Evolutionary conservation across 2,329 filamentous ascomycete genomes (phyloP), one percentile per base, ranked within the genome.

Genomic region (Xylaria digitata): DNA sequence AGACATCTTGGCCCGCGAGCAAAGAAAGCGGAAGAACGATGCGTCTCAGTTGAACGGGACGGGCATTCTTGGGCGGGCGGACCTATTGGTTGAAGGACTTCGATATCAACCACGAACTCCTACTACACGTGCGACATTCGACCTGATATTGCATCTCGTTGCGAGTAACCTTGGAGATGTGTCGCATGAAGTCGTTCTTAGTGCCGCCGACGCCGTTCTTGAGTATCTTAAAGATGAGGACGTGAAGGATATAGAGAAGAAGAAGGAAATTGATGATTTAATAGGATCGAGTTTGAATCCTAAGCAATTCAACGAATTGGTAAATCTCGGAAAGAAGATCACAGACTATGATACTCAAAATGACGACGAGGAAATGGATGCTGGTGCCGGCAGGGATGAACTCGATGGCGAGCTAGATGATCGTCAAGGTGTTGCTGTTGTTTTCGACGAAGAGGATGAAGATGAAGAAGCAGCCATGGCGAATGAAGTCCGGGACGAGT

Each of bases 341-440:
- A 99, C 96, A 56, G 96, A 99, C 79, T 99, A 98, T 80, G 92
- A 98, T 80, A 92, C 92, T 45, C 94, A 98, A 78, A 95, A 98
- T 71, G 96, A 97, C 37, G 94, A 98, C 70, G 95, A 97, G 71
- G 90, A 94, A 65, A 92, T 93, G 84, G 91, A 88, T 34, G 89
- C 90, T 74, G 90, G 87, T 65, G 86, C 88, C 32, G 86, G 84
- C 23, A 87, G 84, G 19, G 92, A 87, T 63, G 84, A 82, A 3
- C 89, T 88, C 68, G 86, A 90, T 52, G 91, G 87, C 34, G 94
- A 97, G 77, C 88, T 97, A 56, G 96, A 97, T 75, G 94, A 97
- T 74, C 90, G 93, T 56, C 94, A 99, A 79, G 96, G 96, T 84
- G 96, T 99, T 52, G 96, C 96, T 42, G 96, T 99, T 52, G 94